Base-by-base conservation (phyloP, 805 yeast genomes). In the Suhomyces sp. region DNA sequence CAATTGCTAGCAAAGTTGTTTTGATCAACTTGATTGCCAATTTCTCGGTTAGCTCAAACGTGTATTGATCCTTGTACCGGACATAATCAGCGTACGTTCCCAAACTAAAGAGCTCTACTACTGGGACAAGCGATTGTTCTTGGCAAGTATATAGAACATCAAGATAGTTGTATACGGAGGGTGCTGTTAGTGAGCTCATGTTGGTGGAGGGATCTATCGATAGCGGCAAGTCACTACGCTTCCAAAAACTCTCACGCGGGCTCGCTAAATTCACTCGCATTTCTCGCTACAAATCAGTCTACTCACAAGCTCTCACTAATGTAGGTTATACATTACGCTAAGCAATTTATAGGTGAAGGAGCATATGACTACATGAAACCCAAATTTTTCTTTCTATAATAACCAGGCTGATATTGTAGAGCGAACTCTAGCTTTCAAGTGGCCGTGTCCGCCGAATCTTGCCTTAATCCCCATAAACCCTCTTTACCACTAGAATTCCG, bases 81-180 rank as follows among this genome's bases (percentile, higher is more conserved):
- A 53, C 35, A 52, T 69, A 72, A 43, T 64, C 63, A 3, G 54
- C 50, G 25, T 60, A 59, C 46, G 62, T 63, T 2, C 79, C 79
- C 54, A 69, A 73, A 1, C 76, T 60, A 53, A 72, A 73, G 29
- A 75, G 61, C 59, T 75, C 79, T 6, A 69, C 31, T 4, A 73
- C 68, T 46, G 49, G 43, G 3, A 19, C 33, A 19, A 37, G 41
- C 22, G 41, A 37, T 37, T 17, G 41, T 13, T 37, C 22, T 6
- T 15, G 13, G 21, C 41, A 37, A 17, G 12, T 5, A 19, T 37
- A 37, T 37, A 37, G 22, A 37, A n/a, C 13, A 19, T 37, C 41
- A 4, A 37, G 41, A 6, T 37, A 37, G 9, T 37, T 37, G 19
- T 37, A 37, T 19, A 9, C 13, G 12, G 41, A 37, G 22, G 22